Percentiles rank a stretch among this genome's conserved stretches.
Evolutionary conservation across 352 stramenopile genomes (phyloP).

Genomic region (Phytophthora meadii): DNA sequence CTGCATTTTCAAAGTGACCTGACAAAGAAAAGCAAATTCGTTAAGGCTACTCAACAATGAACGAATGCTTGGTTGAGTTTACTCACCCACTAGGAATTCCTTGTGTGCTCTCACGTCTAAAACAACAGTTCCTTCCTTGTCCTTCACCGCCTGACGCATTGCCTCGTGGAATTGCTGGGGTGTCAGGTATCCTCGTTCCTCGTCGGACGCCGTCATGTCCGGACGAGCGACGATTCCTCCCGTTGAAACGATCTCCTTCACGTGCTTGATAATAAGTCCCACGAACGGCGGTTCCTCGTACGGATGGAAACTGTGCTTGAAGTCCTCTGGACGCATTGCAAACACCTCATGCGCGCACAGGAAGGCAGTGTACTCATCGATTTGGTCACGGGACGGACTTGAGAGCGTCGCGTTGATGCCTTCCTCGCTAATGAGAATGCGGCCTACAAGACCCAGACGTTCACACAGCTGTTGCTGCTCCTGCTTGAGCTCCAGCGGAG

Average conservation of each 20-base stretch:
- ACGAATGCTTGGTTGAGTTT: too few species aligned
- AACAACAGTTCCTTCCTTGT: constrained; percentile 60
- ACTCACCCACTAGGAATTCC: constrained; percentile 53
- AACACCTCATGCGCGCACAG: constrained; percentile 62
- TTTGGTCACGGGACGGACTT: constrained; percentile 39
- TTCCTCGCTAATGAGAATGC: constrained; percentile 82
- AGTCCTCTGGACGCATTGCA: constrained; percentile 68
- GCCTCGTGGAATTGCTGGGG: constrained; percentile 80
- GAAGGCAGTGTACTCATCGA: constrained; percentile 75
- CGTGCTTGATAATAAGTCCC: constrained; percentile 76
- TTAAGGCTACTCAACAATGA: background rate
- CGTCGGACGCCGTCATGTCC: constrained; percentile 62
- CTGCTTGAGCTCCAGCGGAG: constrained; percentile 44
- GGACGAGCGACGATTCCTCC: constrained; percentile 55
- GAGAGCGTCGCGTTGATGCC: constrained; percentile 87
- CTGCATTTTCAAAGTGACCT: constrained; percentile 72
- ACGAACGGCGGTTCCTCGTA: constrained; percentile 52
- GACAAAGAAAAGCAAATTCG: background rate
- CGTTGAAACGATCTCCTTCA: constrained; percentile 83
- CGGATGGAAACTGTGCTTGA: constrained; percentile 72
- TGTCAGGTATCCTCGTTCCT: constrained; percentile 73
- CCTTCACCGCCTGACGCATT: constrained; percentile 47
- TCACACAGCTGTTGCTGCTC: constrained; percentile 63
- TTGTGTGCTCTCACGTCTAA: constrained; percentile 72
- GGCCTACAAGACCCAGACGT: constrained; percentile 65